Conservation (phyloP, 1,284 basidiomycete species). For the Ganoderma resinaceum region DNA sequence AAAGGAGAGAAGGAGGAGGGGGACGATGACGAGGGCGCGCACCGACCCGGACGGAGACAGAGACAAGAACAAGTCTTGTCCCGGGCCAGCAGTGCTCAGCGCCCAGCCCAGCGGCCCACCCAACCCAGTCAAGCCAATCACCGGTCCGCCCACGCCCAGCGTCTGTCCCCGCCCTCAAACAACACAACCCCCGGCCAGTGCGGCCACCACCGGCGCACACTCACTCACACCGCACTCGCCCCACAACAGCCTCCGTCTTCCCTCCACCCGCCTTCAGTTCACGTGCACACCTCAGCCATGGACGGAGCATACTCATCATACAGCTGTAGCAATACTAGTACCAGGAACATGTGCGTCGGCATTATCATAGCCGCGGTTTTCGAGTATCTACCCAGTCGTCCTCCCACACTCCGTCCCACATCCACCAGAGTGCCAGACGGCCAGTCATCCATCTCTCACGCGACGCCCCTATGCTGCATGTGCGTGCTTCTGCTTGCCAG, state of each 20-base stretch:
- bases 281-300: slow-evolving; percentile 31
- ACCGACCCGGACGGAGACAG: slow-evolving; percentile 8
- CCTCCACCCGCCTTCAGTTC: not conserved
- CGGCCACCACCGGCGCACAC: not conserved
- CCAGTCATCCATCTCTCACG: not conserved
- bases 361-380: slow-evolving; percentile 36
- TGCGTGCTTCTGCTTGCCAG: slow-evolving; percentile 94
- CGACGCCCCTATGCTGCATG: slow-evolving; percentile 50
- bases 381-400: slow-evolving; percentile 28
- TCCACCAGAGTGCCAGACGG: slow-evolving; percentile 28
- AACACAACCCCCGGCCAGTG: not conserved
- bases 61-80: slow-evolving; percentile 9
- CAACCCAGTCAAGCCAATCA: not conserved
- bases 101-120: not conserved
- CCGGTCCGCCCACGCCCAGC: not conserved
- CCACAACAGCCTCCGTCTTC: not conserved
- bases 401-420: slow-evolving; percentile 29
- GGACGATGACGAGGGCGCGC: slow-evolving; percentile 6
- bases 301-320: slow-evolving; percentile 39
- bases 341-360: slow-evolving; percentile 20
- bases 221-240: not conserved
- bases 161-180: not conserved
- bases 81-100: not conserved
- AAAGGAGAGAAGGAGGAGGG: slow-evolving; percentile 10
- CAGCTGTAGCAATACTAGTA: slow-evolving; percentile 36